Evolutionary conservation across 345 rosid species (phyloP), one percentile per base, ranked within the genome.

Genomic region (Euphorbia lathyris): DNA sequence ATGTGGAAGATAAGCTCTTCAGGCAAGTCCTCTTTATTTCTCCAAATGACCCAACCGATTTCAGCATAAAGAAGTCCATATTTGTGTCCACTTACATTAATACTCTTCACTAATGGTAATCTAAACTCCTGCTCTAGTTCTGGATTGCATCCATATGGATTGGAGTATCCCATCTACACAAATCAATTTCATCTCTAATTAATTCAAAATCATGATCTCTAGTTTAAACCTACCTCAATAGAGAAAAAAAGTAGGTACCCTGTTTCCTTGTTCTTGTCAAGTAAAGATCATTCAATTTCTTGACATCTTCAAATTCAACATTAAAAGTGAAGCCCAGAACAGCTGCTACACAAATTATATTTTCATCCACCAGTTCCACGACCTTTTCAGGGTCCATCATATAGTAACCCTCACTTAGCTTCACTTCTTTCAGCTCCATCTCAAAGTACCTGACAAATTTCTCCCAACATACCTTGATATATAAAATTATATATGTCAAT

Each of bases 231-330:
- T n/a, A n/a, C n/a, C n/a, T n/a, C n/a, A n/a, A n/a, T n/a, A n/a
- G n/a, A n/a, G n/a, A n/a, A n/a, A n/a, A n/a, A n/a, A n/a, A n/a
- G n/a, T n/a, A n/a, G n/a, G 11, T 58, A 75, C 69, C 78, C 74
- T 13, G 78, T 75, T 63, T 56, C 42, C 26, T 57, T 63, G 48
- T 75, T 75, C 74, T 75, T 75, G 29, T 43, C 32, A 0, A 5
- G 11, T 22, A 57, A 14, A 75, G 66, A 43, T 75, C 70, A 47
- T 75, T 75, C 67, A 75, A 69, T 26, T 14, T 40, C 70, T 69
- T 69, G 7, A 75, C 78, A 64, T 75, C 78, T 69, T 75, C 78
- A 64, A 75, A 75, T 38, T 75, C 78, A 30, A 74, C 78, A 26
- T 69, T 75, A 10, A 75, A 70, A 36, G 78, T 75, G 12, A 74